Percentiles rank a stretch among this genome's conserved stretches.
Evolutionary conservation across 2,329 filamentous ascomycete genomes (phyloP).

Genomic region (Sarocladium strictum): DNA sequence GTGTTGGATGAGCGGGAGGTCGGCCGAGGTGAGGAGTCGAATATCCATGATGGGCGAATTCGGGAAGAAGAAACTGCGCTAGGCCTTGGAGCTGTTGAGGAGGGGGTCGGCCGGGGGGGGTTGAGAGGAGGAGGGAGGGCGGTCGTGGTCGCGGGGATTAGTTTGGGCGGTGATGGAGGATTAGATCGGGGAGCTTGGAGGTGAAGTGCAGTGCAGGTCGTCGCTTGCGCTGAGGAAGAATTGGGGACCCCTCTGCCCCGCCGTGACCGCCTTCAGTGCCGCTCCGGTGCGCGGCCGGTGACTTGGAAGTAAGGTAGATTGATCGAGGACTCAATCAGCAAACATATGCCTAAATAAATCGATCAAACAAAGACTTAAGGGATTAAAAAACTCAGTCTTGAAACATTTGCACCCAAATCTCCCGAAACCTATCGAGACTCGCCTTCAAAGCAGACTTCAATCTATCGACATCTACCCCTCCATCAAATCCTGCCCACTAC

Average conservation of each 20-base stretch:
- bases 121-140: too few relatives aligned
- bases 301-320: neutral
- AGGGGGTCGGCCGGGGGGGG: too few relatives aligned
- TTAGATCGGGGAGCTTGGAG: slow-evolving; percentile 33
- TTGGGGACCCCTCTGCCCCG: slow-evolving; percentile 12
- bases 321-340: too few relatives aligned
- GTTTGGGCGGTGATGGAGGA: slow-evolving; percentile 4
- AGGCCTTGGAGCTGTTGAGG: neutral
- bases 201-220: too few relatives aligned
- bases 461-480: too few relatives aligned
- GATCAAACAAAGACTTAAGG: too few relatives aligned
- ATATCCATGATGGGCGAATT: slow-evolving; percentile 67
- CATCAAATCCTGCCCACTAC: slow-evolving; percentile 1
- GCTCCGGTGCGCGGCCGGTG: neutral
- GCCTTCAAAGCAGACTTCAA: too few relatives aligned
- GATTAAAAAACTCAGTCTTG: too few relatives aligned
- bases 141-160: too few relatives aligned
- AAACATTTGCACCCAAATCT: too few relatives aligned
- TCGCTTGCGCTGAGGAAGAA: neutral
- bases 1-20: slow-evolving; percentile 90
- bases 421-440: too few relatives aligned
- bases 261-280: neutral
- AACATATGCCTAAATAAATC: too few relatives aligned
- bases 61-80: neutral
- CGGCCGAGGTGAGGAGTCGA: slow-evolving; percentile 72